phyloP scores from a whole-genome alignment of 2,329 filamentous ascomycete genomes.

The Nemania sp. region DNA sequence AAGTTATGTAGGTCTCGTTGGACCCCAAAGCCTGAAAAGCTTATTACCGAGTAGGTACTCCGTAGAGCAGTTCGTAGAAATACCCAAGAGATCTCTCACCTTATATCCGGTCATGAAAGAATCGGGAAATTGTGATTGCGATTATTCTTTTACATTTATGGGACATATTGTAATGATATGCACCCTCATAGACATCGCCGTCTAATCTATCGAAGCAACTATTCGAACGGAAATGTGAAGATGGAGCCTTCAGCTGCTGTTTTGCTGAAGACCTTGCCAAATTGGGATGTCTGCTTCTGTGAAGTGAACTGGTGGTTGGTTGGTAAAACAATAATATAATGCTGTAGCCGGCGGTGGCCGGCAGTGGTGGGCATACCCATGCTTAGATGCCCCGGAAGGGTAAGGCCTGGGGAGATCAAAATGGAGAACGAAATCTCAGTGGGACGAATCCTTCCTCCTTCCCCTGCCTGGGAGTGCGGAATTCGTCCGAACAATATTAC shows the following conservation, averaged over 20 bases:
- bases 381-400: constrained; percentile 26
- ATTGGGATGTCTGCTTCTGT: constrained; percentile 28
- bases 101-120: not conserved
- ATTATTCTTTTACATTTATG: constrained; percentile 7
- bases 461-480: constrained; percentile 29
- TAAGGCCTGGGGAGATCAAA: constrained; percentile 30
- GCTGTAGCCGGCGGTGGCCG: constrained; percentile 12
- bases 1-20: too few relatives aligned
- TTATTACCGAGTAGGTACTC: not conserved
- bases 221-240: constrained; percentile 17
- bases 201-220: constrained; percentile 16
- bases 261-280: constrained; percentile 23
- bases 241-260: constrained; percentile 32
- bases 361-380: constrained; percentile 21
- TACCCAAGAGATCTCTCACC: not conserved
- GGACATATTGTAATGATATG: constrained; percentile 8
- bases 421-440: constrained; percentile 24
- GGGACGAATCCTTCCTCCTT: constrained; percentile 22
- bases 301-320: constrained; percentile 25
- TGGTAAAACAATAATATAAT: constrained; percentile 9
- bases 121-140: not conserved
- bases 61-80: too few relatives aligned
- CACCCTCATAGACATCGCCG: constrained; percentile 12
- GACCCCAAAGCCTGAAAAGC: not conserved
- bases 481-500: constrained; percentile 29